Conservation (phyloP, 257 asterid genomes). For the Ilex aquifolium region DNA sequence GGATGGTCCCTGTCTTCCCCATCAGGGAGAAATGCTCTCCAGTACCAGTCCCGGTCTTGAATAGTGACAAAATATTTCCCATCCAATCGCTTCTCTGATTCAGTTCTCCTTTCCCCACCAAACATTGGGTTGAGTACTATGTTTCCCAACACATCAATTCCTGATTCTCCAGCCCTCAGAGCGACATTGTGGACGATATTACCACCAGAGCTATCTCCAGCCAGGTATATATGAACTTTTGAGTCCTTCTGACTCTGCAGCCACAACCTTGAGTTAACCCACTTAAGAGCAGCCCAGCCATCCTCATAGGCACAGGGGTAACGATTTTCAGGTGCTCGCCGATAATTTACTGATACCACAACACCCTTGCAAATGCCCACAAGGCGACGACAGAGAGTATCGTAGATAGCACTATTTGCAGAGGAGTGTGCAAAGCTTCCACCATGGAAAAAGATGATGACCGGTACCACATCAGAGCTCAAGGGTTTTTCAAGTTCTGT, state of each 20-base stretch:
- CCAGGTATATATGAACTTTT: conserved; percentile 1
- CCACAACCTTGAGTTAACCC: not conserved
- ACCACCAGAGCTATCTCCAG: conserved; percentile 6
- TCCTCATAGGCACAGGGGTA: conserved; percentile 4
- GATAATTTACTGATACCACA: not conserved
- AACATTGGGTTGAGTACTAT: not conserved
- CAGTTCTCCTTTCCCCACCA: not conserved
- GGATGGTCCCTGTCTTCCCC: conserved; percentile 3
- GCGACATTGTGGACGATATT: conserved; percentile 3
- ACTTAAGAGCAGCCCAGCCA: not conserved
- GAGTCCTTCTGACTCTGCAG: not conserved
- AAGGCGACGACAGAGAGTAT: not conserved
- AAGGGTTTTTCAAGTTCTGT: not conserved
- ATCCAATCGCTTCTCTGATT: conserved; percentile 1
- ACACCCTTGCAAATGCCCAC: not conserved
- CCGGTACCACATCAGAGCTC: not conserved
- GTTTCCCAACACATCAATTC: not conserved
- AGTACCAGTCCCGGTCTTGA: conserved; percentile 1
- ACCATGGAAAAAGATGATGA: not conserved
- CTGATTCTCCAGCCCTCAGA: not conserved
- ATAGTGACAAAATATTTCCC: not conserved
- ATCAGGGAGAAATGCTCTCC: conserved; percentile 4
- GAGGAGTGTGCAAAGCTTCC: conserved; percentile 5
- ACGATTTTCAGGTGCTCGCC: conserved; percentile 4
- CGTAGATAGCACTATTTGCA: conserved; percentile 3